phyloP scores from a whole-genome alignment of 768 basidiomycete species.

The Austroboletus eburneus region DNA sequence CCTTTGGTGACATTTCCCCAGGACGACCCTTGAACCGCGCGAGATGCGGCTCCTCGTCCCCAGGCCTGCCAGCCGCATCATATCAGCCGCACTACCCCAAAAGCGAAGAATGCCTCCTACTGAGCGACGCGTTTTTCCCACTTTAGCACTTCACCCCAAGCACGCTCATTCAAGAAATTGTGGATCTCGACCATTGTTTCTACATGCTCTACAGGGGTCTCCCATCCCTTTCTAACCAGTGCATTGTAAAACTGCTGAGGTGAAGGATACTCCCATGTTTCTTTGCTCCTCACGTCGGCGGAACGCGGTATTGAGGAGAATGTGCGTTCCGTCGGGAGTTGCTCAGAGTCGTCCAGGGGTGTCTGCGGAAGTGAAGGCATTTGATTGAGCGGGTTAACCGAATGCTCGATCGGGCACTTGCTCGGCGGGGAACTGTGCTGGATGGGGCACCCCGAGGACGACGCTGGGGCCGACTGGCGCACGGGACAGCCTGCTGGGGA shows the following conservation, averaged over 20 bases:
- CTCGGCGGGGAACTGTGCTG: constrained; percentile 29
- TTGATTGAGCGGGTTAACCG: constrained; percentile 73
- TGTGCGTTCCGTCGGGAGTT: constrained; percentile 70
- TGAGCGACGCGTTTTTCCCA: constrained; percentile 72
- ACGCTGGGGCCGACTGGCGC: constrained; percentile 1
- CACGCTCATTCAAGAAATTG: constrained; percentile 95
- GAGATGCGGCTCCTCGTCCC: constrained; percentile 63
- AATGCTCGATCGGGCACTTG: constrained; percentile 64
- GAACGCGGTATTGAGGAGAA: constrained; percentile 85
- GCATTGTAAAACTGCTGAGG: constrained; percentile 99
- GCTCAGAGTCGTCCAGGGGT: constrained; percentile 48
- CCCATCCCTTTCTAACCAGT: constrained; percentile 92
- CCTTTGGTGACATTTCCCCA: constrained; percentile 93
- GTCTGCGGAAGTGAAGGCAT: constrained; percentile 82
- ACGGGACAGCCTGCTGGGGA: constrained; percentile 12
- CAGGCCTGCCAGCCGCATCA: constrained; percentile 35
- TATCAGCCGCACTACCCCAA: neutral
- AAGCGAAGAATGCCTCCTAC: constrained; percentile 10
- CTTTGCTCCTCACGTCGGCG: constrained; percentile 16
- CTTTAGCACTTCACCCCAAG: constrained; percentile 90
- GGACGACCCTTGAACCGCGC: constrained; percentile 86
- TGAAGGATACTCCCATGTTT: constrained; percentile 91
- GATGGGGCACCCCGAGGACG: constrained; percentile 38
- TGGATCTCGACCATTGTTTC: constrained; percentile 98
- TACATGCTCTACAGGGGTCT: constrained; percentile 93